phyloP scores from a whole-genome alignment of 2,329 filamentous ascomycete species.

The Fusarium sp. region DNA sequence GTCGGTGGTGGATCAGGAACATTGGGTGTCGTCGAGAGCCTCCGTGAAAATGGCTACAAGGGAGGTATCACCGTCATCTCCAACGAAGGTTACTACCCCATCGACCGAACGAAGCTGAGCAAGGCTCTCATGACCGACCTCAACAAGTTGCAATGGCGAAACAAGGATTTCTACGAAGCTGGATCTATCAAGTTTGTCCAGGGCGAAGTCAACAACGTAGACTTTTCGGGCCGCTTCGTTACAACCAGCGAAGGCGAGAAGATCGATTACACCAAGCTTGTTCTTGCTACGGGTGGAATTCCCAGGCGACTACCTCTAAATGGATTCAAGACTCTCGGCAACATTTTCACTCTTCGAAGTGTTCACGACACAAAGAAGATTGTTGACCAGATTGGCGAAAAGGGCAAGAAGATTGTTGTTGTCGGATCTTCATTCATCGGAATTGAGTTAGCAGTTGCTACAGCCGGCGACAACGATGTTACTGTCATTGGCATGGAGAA shows the following conservation, averaged over 20 bases:
- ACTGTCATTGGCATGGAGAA: constrained; percentile 90
- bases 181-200: constrained; percentile 68
- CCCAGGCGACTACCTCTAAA: constrained; percentile 80
- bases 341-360: constrained; percentile 86
- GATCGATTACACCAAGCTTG: constrained; percentile 85
- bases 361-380: constrained; percentile 84
- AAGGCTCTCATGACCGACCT: constrained; percentile 89
- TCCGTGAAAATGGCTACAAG: constrained; percentile 83
- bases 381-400: constrained; percentile 79
- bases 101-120: constrained; percentile 94
- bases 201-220: constrained; percentile 76
- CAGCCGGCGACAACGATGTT: constrained; percentile 82
- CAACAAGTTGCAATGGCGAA: constrained; percentile 80
- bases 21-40: constrained; percentile 82
- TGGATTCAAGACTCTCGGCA: constrained; percentile 86
- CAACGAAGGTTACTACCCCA: constrained; percentile 84
- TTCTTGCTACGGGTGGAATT: constrained; percentile 88
- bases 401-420: constrained; percentile 91
- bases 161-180: constrained; percentile 79
- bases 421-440: constrained; percentile 97
- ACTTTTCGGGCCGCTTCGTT: constrained; percentile 80
- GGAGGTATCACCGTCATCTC: constrained; percentile 86
- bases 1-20: constrained; percentile 90
- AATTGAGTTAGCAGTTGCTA: constrained; percentile 94
- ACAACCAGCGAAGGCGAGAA: constrained; percentile 78